phyloP scores from a whole-genome alignment of 1,284 basidiomycete species.

The Austroboletus niveus region DNA sequence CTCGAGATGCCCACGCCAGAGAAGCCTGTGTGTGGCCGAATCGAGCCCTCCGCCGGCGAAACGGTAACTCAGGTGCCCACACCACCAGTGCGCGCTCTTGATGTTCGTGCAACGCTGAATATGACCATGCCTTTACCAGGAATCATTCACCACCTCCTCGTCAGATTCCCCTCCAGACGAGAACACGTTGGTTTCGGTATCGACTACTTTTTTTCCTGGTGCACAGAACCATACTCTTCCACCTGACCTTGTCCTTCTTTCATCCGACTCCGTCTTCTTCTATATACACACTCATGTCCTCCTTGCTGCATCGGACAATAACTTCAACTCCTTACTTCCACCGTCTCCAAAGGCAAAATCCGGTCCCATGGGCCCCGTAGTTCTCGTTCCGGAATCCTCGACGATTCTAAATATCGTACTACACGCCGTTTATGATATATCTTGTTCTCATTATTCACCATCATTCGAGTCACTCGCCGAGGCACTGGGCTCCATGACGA shows the following conservation, averaged over 20 bases:
- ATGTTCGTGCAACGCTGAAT: constrained; percentile 5
- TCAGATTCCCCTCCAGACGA: constrained; percentile 37
- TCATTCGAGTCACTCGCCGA: constrained; percentile 45
- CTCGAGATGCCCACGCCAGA: constrained; percentile 37
- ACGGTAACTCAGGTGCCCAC: constrained; percentile 54
- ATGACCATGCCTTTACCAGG: constrained; percentile 30
- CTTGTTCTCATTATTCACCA: constrained; percentile 61
- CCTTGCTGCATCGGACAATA: constrained; percentile 50
- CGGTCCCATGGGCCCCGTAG: constrained; percentile 40
- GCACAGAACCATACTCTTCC: constrained; percentile 52
- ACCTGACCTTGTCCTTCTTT: constrained; percentile 63
- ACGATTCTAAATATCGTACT: constrained; percentile 59
- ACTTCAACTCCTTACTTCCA: constrained; percentile 49
- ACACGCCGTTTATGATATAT: constrained; percentile 58
- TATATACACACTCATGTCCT: constrained; percentile 57
- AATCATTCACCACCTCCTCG: constrained; percentile 51
- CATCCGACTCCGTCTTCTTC: constrained; percentile 75
- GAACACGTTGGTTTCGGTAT: constrained; percentile 62
- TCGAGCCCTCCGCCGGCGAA: constrained; percentile 17
- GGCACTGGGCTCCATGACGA: constrained; percentile 47
- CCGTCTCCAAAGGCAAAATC: constrained; percentile 31
- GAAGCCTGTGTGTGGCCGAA: constrained; percentile 34
- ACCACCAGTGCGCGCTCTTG: constrained; percentile 51
- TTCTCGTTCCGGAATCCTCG: constrained; percentile 50
- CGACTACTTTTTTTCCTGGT: constrained; percentile 74